These are phyloP conservation scores for Oxyria digyna DNA, from an alignment of 148 eudicot species.

Conservation along the genomic window DNA sequence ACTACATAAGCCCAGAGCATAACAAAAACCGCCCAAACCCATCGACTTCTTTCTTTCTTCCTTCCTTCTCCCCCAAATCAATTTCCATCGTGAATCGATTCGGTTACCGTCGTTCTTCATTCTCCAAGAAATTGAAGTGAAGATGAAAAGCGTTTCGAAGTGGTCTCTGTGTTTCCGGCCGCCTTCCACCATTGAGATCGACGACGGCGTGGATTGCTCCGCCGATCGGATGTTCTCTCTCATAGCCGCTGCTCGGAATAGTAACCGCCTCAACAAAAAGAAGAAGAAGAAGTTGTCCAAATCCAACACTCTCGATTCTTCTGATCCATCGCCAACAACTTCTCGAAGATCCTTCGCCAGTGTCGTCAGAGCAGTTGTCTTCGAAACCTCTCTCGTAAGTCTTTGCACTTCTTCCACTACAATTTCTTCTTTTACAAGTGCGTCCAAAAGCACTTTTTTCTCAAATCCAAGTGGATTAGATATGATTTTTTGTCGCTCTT, in stretches of 20 bases:
- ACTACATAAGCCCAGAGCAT: background rate
- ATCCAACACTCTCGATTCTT: background rate
- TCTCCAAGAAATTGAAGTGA: background rate
- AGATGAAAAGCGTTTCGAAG: constrained; percentile 7
- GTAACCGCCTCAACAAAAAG: background rate
- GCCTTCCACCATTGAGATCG: constrained; percentile 7
- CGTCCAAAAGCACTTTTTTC: constrained; percentile 7
- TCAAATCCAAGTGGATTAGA: background rate
- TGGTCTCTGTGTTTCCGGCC: constrained; percentile 15
- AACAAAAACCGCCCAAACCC: background rate
- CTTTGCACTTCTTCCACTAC: background rate
- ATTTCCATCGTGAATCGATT: background rate
- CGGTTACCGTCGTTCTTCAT: background rate
- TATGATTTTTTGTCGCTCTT: background rate
- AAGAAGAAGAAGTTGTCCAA: background rate
- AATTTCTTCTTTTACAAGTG: background rate
- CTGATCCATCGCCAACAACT: background rate
- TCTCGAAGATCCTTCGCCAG: constrained; percentile 12
- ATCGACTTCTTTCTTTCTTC: background rate
- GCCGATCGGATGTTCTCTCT: constrained; percentile 10
- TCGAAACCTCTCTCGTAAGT: constrained; percentile 10
- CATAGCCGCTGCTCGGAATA: constrained; percentile 7
- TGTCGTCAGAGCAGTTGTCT: constrained; percentile 9
- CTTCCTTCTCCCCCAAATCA: background rate
- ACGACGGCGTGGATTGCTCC: constrained; percentile 11